These are phyloP conservation scores for Canavalia ensiformis DNA, from an alignment of 306 rosid species.

Conservation along the genomic window DNA sequence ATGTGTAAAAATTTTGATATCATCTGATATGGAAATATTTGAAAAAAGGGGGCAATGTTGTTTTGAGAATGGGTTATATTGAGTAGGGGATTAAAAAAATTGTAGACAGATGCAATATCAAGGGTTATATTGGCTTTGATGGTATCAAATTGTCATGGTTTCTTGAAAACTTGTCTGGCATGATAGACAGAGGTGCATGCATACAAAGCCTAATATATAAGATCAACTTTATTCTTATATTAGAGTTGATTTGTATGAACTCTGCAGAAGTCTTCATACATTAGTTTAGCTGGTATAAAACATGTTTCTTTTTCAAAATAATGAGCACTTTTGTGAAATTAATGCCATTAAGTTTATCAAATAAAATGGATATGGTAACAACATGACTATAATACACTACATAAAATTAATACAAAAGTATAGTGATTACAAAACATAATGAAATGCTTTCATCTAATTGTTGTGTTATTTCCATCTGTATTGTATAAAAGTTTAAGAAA, in stretches of 20 bases:
- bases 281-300: slow-evolving; percentile 2
- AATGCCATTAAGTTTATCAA: neutral
- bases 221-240: neutral
- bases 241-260: neutral
- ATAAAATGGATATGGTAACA: neutral
- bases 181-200: neutral
- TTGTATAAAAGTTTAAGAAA: neutral
- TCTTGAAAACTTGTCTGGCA: neutral
- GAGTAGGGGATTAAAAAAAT: no score
- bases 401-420: neutral
- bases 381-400: neutral
- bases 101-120: neutral
- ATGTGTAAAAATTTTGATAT: neutral
- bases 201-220: neutral
- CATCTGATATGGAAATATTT: neutral
- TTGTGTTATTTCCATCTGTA: neutral
- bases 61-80: no score
- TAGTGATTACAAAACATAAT: neutral
- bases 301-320: neutral
- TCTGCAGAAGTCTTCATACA: neutral
- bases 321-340: neutral
- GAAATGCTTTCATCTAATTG: neutral
- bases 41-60: neutral
- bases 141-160: neutral
- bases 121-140: neutral